These are phyloP conservation scores for Rhodotorula mucilaginosa DNA, from an alignment of 1,284 basidiomycete species.

Conservation along the genomic window DNA sequence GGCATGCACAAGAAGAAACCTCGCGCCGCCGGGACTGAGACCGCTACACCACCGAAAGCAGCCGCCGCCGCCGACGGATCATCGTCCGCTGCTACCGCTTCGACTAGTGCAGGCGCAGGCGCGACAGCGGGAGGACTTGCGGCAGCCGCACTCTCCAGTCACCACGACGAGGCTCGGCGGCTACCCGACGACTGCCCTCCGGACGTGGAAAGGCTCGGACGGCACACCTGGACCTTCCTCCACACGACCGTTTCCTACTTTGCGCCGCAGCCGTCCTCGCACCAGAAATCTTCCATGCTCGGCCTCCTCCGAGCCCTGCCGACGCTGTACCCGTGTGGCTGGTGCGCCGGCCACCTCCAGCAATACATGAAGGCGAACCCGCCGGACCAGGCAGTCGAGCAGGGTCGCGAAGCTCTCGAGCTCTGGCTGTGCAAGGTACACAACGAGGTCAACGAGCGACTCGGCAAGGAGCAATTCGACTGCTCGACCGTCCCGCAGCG, in stretches of 20 bases:
- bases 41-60: not conserved
- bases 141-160: slow-evolving; percentile 19
- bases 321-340: slow-evolving; percentile 77
- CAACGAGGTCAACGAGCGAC: slow-evolving; percentile 80
- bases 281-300: slow-evolving; percentile 76
- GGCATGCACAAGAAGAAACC: slow-evolving; percentile 40
- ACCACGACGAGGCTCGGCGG: slow-evolving; percentile 20
- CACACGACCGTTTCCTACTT: slow-evolving; percentile 92
- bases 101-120: slow-evolving; percentile 46
- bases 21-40: slow-evolving; percentile 24
- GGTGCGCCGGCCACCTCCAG: slow-evolving; percentile 77
- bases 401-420: slow-evolving; percentile 64
- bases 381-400: slow-evolving; percentile 62
- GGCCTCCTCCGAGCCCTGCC: slow-evolving; percentile 72
- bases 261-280: slow-evolving; percentile 68
- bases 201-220: slow-evolving; percentile 79
- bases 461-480: slow-evolving; percentile 78
- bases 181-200: slow-evolving; percentile 70
- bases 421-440: slow-evolving; percentile 86
- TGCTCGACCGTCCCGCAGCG: slow-evolving; percentile 74
- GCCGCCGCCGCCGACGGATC: not conserved
- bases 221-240: slow-evolving; percentile 91
- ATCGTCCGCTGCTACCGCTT: slow-evolving; percentile 32
- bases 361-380: slow-evolving; percentile 63
- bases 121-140: slow-evolving; percentile 36